Evolutionary conservation across 768 basidiomycete genomes (phyloP).

Genomic region (Suillus luteus): DNA sequence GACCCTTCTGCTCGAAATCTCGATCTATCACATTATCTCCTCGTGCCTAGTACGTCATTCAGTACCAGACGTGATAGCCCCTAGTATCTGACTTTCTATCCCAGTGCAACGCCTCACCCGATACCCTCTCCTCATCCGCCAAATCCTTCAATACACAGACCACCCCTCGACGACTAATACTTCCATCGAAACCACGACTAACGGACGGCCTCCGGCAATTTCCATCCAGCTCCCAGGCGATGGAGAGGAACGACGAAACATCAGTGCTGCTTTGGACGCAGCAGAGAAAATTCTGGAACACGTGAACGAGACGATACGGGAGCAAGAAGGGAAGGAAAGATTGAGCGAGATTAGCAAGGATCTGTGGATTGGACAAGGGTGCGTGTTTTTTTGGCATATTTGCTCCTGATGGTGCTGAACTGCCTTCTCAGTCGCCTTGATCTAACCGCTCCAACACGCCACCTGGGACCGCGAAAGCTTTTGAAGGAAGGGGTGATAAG

Average conservation of each 20-base stretch:
- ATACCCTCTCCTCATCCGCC: slow-evolving; percentile 88
- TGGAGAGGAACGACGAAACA: slow-evolving; percentile 53
- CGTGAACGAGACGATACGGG: slow-evolving; percentile 89
- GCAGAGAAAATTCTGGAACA: slow-evolving; percentile 73
- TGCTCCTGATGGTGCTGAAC: slow-evolving; percentile 18
- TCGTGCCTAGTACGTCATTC: slow-evolving; percentile 76
- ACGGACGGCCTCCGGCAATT: neutral
- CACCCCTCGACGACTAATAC: slow-evolving; percentile 32
- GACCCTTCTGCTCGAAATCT: slow-evolving; percentile 77
- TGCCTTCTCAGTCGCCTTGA: slow-evolving; percentile 64
- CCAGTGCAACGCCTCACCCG: slow-evolving; percentile 94
- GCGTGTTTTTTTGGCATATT: slow-evolving; percentile 23
- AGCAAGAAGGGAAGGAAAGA: slow-evolving; percentile 80
- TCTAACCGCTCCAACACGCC: slow-evolving; percentile 85
- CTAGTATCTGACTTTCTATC: neutral
- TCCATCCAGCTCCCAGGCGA: slow-evolving; percentile 17
- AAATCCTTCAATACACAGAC: slow-evolving; percentile 82
- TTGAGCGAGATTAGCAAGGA: slow-evolving; percentile 72
- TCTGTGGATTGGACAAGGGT: slow-evolving; percentile 90
- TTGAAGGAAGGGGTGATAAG: slow-evolving; percentile 75
- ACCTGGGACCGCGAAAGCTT: slow-evolving; percentile 79
- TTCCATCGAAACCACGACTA: neutral
- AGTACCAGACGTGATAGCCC: neutral
- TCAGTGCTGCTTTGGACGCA: slow-evolving; percentile 56
- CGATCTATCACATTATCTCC: slow-evolving; percentile 87